A percentile compares a stretch with the other conserved stretches of the same genome.
Evolutionary conservation across 106 monocot species (phyloP).

Genomic region (Allium cepa): DNA sequence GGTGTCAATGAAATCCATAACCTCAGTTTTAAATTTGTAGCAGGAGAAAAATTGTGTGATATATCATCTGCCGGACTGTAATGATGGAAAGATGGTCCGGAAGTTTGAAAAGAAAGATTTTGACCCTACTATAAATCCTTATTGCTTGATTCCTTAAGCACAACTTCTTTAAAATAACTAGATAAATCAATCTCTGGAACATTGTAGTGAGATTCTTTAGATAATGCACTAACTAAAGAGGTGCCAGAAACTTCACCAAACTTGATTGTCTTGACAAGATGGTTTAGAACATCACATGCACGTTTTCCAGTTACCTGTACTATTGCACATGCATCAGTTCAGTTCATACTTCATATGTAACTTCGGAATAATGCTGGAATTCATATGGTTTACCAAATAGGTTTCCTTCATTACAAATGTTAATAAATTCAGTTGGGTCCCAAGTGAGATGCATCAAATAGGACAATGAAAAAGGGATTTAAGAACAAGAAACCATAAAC

Average conservation of each 20-base stretch:
- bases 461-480: not conserved
- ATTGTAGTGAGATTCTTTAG: slow-evolving; percentile 8
- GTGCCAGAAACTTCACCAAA: slow-evolving; percentile 17
- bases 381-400: not conserved
- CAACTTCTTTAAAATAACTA: slow-evolving; percentile 33
- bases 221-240: slow-evolving; percentile 1
- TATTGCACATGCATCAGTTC: slow-evolving; percentile 5
- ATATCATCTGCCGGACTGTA: slow-evolving; percentile 15
- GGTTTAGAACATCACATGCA: slow-evolving; percentile 49
- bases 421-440: no score
- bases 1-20: slow-evolving; percentile 22
- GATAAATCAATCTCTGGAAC: slow-evolving; percentile 50
- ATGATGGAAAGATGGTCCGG: slow-evolving; percentile 14
- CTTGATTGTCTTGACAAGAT: slow-evolving; percentile 51
- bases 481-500: no score
- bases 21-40: slow-evolving; percentile 37
- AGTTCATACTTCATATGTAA: not conserved
- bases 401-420: not conserved
- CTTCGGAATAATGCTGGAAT: not conserved
- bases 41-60: slow-evolving; percentile 11
- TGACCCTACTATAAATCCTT: slow-evolving; percentile 58
- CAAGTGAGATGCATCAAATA: not conserved
- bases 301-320: slow-evolving; percentile 82
- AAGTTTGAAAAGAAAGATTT: slow-evolving; percentile 14
- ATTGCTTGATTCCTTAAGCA: slow-evolving; percentile 1